Evolutionary conservation across 768 basidiomycete genomes (phyloP), one percentile per base, ranked within the genome.

Genomic region (Boletus sp.): DNA sequence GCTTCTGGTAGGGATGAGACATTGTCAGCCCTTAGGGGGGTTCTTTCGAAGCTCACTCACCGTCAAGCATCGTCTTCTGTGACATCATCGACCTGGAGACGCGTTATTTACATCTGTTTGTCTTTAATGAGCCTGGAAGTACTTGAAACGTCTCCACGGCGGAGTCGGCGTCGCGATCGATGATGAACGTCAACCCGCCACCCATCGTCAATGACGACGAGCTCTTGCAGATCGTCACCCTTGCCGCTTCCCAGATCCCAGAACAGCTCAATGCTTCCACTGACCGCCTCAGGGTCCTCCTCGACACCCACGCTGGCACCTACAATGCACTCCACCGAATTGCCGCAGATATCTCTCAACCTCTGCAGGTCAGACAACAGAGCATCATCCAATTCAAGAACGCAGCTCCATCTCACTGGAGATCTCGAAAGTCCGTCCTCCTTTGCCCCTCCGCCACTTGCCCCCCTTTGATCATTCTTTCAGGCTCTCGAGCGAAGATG

Each of bases 321-420:
- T 88, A 81, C 61, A 83, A 88, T 63, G 79, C 80, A 19, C 75
- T 93, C 45, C 83, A 88, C 60, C 80, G 85, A 59, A 90, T 93
- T 68, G 88, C 89, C 23, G 76, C 82, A 29, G 79, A 83, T 60
- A 74, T 71, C 57, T 69, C 76, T 2, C 69, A 85, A n/a, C 85
- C 88, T 14, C 68, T 87, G 35, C 73, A 74, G 15, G 79, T 93
- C 47, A 83, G 93, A 39, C 81, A 88, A 60, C 88, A 90, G 67
- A 84, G 88, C 25, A 90, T 92, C 58, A 88, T 95, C 51, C 91
- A 93, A 64, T 88, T 94, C 75, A 95, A 95, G 73, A 95, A 94
- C 62, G 78, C 79, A 1, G 85, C 84, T 3, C 68, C 85, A 4
- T 72, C 72, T 46, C 85, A 90, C 63, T 96, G 93, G 93, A 78